Percentiles rank a stretch among this genome's conserved stretches.
These are phyloP conservation scores for Nitzschia sp. DNA, from an alignment of 108 stramenopile species.

Conservation along the genomic window DNA sequence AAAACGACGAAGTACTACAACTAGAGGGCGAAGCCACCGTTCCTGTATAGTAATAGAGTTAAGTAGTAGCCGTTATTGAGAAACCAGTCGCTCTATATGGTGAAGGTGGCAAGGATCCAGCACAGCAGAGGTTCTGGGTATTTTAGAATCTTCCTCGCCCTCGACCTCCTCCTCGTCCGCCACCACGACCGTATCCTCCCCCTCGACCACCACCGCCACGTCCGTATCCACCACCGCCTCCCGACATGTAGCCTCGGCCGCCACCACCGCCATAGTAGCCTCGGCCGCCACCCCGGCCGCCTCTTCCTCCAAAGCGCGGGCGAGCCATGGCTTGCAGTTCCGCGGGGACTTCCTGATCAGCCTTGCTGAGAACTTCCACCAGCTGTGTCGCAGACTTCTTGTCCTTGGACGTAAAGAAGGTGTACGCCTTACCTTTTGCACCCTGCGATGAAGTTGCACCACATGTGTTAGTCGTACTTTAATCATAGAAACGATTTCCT, in stretches of 20 bases:
- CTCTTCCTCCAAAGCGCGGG: slow-evolving; percentile 54
- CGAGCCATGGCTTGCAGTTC: slow-evolving; percentile 81
- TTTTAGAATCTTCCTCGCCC: slow-evolving; percentile 34
- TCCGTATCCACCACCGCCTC: slow-evolving; percentile 58
- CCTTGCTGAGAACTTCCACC: slow-evolving; percentile 83
- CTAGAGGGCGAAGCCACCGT: too few relatives aligned
- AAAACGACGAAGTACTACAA: too few relatives aligned
- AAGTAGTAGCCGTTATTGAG: too few relatives aligned
- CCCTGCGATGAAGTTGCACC: too few relatives aligned
- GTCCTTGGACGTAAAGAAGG: slow-evolving; percentile 90
- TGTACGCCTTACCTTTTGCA: slow-evolving; percentile 88
- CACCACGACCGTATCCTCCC: slow-evolving; percentile 35
- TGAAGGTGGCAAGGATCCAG: too few relatives aligned
- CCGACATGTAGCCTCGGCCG: slow-evolving; percentile 57
- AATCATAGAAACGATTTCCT: too few relatives aligned
- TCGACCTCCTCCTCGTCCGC: slow-evolving; percentile 41
- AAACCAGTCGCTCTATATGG: too few relatives aligned
- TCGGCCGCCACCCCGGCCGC: slow-evolving; percentile 60
- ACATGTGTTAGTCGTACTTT: too few relatives aligned
- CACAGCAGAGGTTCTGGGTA: too few relatives aligned
- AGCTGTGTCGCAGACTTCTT: slow-evolving; percentile 80
- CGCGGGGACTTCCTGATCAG: slow-evolving; percentile 78
- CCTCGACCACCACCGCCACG: slow-evolving; percentile 48
- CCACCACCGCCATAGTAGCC: slow-evolving; percentile 37
- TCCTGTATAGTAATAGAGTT: too few relatives aligned